Base-by-base conservation (phyloP, 2,329 filamentous ascomycete species). In the Diaporthe nobilis region DNA sequence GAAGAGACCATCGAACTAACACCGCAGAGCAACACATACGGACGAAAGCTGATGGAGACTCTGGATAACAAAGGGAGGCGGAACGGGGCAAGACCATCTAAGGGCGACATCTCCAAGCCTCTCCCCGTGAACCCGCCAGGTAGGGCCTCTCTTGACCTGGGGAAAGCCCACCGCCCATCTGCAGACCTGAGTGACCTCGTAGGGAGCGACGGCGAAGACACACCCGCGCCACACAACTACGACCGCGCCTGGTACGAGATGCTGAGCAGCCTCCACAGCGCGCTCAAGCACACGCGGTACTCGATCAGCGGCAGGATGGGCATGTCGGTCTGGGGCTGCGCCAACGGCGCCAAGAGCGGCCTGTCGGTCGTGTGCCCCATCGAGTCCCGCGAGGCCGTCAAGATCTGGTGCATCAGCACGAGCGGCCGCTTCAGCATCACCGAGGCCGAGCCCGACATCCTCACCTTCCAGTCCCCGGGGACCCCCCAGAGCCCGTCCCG, bases 231-330 rank as follows among this genome's bases (percentile, higher is more conserved):
- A 9, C n/a, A 42, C 25, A 39, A 13, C 9, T n/a, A 83, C 86
- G 78, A 78, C 73, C 47, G 78, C 68, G 1, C 74, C 75, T n/a
- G 80, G 12, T 75, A 73, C 17, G 82, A 85, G 63, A 79, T 88
- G 39, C 84, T 89, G 77, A 78, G 80, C 34, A 79, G 80, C n/a
- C 78, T 90, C 57, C 83, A 86, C 74, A 65, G 70, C 0, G 80
- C 83, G 6, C 83, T 90, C 28, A 78, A 79, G 25, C 85, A 88
- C 79, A 83, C 87, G 1, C 85, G 83, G 28, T 90, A 88, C 79
- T 85, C 85, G 15, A 83, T 90, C 57, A 84, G 82, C 77, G 89
- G 89, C 31, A 82, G 84, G 31, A 83, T 84, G 0, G 87, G 87
- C 17, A 82, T 90, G 76, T 79, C 82, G 4, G 83, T 86, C 63